Percentiles rank a stretch among this genome's conserved stretches.
Conservation (phyloP, 371 early-diverging fungal genomes). For the Apophysomyces ossiformis region DNA sequence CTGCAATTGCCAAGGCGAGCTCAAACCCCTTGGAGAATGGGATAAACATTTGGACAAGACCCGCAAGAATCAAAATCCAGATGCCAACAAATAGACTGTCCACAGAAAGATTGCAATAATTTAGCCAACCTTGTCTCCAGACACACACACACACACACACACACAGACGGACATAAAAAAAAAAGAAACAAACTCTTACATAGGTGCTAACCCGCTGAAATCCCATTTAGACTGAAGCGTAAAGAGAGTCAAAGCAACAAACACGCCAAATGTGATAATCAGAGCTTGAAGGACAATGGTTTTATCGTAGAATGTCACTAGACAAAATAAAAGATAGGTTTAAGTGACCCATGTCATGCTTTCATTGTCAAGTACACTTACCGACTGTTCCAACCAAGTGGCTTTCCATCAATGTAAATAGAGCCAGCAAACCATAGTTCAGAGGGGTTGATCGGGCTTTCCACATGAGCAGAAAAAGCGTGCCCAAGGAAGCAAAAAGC, state of each 20-base stretch:
- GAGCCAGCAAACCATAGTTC: constrained; percentile 63
- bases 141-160: too few relatives aligned
- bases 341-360: too few relatives aligned
- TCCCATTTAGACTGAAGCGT: constrained; percentile 77
- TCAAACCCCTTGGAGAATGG: constrained; percentile 69
- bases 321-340: too few relatives aligned
- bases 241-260: constrained; percentile 76
- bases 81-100: constrained; percentile 64
- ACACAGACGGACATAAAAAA: too few relatives aligned
- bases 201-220: constrained; percentile 70
- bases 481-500: constrained; percentile 48
- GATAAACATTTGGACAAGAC: constrained; percentile 72
- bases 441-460: constrained; percentile 68
- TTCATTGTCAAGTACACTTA: constrained; percentile 20
- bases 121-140: too few relatives aligned
- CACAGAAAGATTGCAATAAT: not conserved
- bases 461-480: constrained; percentile 63
- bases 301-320: constrained; percentile 61
- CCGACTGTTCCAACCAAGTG: constrained; percentile 69
- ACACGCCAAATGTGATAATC: constrained; percentile 73
- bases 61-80: constrained; percentile 62
- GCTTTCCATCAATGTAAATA: constrained; percentile 74
- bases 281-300: constrained; percentile 74
- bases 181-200: constrained; percentile 35
- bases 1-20: constrained; percentile 65